Conservation (phyloP, 2,329 filamentous ascomycete species). For the Penicillium nordicum region DNA sequence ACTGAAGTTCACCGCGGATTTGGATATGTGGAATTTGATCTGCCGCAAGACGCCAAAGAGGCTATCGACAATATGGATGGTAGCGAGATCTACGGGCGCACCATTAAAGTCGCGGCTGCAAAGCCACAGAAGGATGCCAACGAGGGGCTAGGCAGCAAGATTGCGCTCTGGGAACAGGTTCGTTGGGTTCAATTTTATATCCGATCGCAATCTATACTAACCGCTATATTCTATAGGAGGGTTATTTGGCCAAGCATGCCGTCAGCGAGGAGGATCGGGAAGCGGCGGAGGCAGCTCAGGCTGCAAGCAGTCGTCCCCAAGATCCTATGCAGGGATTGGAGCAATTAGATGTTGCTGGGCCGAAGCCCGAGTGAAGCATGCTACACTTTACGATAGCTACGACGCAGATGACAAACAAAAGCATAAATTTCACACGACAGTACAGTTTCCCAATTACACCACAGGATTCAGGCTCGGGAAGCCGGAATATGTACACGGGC, state of each 20-base stretch:
- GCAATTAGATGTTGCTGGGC: slow-evolving; percentile 88
- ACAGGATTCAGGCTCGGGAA: slow-evolving; percentile 25
- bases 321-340: slow-evolving; percentile 97
- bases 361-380: slow-evolving; percentile 64
- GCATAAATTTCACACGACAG: slow-evolving; percentile 15
- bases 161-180: slow-evolving; percentile 96
- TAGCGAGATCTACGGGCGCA: slow-evolving; percentile 85
- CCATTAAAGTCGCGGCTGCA: slow-evolving; percentile 87
- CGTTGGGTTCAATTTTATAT: slow-evolving; percentile 26
- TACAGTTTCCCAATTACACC: slow-evolving; percentile 29
- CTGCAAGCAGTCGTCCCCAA: slow-evolving; percentile 55
- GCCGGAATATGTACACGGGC: slow-evolving; percentile 40
- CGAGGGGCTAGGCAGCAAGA: slow-evolving; percentile 87
- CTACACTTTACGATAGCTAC: slow-evolving; percentile 20
- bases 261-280: slow-evolving; percentile 74
- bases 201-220: slow-evolving; percentile 15
- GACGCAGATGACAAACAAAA: slow-evolving; percentile 22
- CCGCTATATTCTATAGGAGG: slow-evolving; percentile 63
- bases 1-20: slow-evolving; percentile 84
- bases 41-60: slow-evolving; percentile 79
- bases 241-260: slow-evolving; percentile 85
- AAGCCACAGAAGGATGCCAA: slow-evolving; percentile 87
- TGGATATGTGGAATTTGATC: slow-evolving; percentile 93
- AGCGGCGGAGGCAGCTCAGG: slow-evolving; percentile 55
- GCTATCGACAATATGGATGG: slow-evolving; percentile 99